Percentiles rank a stretch among this genome's conserved stretches.
These are phyloP conservation scores for Geotrichum fermentans DNA, from an alignment of 1,139 yeast genomes.

Conservation along the genomic window DNA sequence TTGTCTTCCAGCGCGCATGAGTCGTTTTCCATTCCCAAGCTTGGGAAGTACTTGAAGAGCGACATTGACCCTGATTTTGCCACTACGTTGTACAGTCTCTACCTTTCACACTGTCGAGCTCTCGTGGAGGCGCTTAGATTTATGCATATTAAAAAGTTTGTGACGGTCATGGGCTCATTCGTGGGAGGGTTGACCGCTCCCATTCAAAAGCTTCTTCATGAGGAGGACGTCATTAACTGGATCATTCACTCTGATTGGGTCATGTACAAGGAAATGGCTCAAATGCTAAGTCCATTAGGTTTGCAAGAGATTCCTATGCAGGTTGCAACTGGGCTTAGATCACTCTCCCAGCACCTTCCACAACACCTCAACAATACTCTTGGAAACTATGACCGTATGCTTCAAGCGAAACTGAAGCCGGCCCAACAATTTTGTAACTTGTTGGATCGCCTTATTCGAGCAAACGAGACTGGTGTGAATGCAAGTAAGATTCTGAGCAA, in stretches of 20 bases:
- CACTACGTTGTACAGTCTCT: slow-evolving; percentile 55
- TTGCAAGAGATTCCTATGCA: slow-evolving; percentile 56
- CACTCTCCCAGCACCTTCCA: slow-evolving; percentile 34
- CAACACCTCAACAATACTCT: slow-evolving; percentile 29
- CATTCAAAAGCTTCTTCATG: slow-evolving; percentile 54
- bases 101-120: slow-evolving; percentile 58
- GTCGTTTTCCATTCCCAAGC: slow-evolving; percentile 46
- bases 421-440: slow-evolving; percentile 57
- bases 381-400: slow-evolving; percentile 46
- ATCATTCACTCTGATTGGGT: slow-evolving; percentile 58
- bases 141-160: slow-evolving; percentile 61
- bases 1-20: slow-evolving; percentile 25
- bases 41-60: slow-evolving; percentile 48
- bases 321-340: slow-evolving; percentile 42
- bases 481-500: slow-evolving; percentile 51
- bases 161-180: slow-evolving; percentile 52
- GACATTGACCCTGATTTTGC: slow-evolving; percentile 56
- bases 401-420: slow-evolving; percentile 49
- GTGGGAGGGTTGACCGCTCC: slow-evolving; percentile 60
- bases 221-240: slow-evolving; percentile 58
- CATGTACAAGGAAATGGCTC: slow-evolving; percentile 56
- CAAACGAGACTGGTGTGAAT: slow-evolving; percentile 55
- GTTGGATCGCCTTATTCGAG: slow-evolving; percentile 53
- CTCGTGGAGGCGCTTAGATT: slow-evolving; percentile 62
- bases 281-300: slow-evolving; percentile 59